A percentile compares a stretch with the other conserved stretches of the same genome.
phyloP scores from a whole-genome alignment of 257 asterid genomes.

The Leptodermis oblonga region DNA sequence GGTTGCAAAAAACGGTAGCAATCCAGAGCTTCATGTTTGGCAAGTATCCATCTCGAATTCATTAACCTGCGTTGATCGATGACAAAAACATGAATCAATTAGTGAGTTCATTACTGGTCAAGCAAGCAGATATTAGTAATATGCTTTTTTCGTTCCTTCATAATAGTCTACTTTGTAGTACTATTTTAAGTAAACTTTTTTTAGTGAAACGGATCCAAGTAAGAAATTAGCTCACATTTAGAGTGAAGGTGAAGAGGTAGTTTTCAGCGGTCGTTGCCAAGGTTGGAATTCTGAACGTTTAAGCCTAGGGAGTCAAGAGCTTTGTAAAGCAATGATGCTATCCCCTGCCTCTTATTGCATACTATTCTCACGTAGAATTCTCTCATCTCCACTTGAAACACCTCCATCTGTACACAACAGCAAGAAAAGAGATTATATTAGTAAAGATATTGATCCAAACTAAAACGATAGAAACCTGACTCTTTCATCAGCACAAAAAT shows the following conservation, averaged over 20 bases:
- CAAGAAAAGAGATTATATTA: no score
- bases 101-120: no score
- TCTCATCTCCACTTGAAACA: slow-evolving; percentile 47
- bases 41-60: slow-evolving; percentile 43
- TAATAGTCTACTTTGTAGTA: no score
- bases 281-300: slow-evolving; percentile 45
- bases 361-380: slow-evolving; percentile 54
- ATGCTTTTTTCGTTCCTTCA: no score
- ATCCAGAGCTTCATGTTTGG: slow-evolving; percentile 62
- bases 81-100: neutral
- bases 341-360: slow-evolving; percentile 45
- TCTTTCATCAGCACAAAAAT: no score
- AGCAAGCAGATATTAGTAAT: no score
- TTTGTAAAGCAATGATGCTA: slow-evolving; percentile 45
- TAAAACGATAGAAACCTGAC: no score
- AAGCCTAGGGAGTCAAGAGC: slow-evolving; percentile 59
- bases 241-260: slow-evolving; percentile 61
- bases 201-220: no score
- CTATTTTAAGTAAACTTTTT: no score
- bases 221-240: slow-evolving; percentile 44
- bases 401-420: slow-evolving; percentile 62
- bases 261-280: slow-evolving; percentile 41
- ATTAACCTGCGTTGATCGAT: slow-evolving; percentile 39
- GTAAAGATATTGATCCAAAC: no score
- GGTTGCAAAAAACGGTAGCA: slow-evolving; percentile 45